phyloP scores from a whole-genome alignment of 202 grass and related monocot species.

The Digitaria exilis region DNA sequence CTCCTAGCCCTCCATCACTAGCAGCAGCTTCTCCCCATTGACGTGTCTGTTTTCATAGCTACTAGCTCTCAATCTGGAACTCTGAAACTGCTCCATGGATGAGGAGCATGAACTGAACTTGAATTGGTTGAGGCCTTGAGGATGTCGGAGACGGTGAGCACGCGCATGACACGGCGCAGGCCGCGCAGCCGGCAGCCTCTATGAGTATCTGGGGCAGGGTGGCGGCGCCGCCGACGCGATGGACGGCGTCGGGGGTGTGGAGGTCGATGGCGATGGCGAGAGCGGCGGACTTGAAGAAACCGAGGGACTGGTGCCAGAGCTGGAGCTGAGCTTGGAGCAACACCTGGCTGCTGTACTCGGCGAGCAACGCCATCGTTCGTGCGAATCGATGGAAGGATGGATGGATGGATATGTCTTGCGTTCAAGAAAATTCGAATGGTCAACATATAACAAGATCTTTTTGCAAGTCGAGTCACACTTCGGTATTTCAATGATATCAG shows the following conservation, averaged over 20 bases:
- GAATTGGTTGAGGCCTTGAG: too few species aligned
- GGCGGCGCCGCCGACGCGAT: not conserved
- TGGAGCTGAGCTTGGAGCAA: not conserved
- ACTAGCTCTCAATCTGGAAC: too few species aligned
- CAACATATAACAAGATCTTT: too few species aligned
- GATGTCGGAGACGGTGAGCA: not conserved
- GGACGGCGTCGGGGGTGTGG: not conserved
- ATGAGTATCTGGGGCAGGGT: not conserved
- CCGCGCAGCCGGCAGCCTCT: not conserved
- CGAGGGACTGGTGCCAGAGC: constrained; percentile 1
- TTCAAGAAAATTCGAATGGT: too few species aligned
- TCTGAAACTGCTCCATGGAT: too few species aligned
- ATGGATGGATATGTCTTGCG: not conserved
- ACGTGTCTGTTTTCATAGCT: too few species aligned
- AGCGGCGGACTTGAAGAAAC: too few species aligned
- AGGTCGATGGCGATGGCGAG: not conserved
- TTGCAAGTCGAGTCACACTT: too few species aligned
- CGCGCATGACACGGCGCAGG: not conserved
- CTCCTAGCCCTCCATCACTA: too few species aligned
- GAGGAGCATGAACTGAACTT: too few species aligned
- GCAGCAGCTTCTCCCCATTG: too few species aligned
- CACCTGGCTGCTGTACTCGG: not conserved
- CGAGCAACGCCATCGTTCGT: not conserved
- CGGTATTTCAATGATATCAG: too few species aligned
- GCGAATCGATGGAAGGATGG: not conserved